phyloP scores from a whole-genome alignment of 2,329 filamentous ascomycete genomes.

The Aspergillus novoparasiticus region DNA sequence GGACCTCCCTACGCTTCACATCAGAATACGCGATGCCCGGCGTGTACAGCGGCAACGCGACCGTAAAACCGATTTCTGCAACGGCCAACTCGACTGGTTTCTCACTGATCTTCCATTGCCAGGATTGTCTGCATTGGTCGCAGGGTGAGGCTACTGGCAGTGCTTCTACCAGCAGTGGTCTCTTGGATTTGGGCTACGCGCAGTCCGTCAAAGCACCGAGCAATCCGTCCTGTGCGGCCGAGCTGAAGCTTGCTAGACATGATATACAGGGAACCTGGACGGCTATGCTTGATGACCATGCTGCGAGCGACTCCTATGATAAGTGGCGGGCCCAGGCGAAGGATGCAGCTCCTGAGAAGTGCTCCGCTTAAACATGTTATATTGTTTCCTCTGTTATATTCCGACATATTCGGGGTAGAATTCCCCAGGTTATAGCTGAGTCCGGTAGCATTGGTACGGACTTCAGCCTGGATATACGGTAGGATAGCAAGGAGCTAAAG shows the following conservation, averaged over 20 bases:
- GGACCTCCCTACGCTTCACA: conserved; percentile 5
- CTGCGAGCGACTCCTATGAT: neutral
- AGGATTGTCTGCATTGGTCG: conserved; percentile 58
- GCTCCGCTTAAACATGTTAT: neutral
- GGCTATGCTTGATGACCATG: conserved; percentile 3
- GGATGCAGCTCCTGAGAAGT: neutral
- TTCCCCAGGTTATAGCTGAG: neutral
- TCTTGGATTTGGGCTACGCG: conserved; percentile 58
- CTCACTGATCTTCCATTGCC: conserved; percentile 65
- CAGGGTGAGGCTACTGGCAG: conserved; percentile 49
- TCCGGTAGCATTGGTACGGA: neutral
- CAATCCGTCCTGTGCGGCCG: conserved; percentile 3
- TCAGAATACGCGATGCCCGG: conserved; percentile 59
- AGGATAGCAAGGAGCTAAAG: no score
- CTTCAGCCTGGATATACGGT: no score
- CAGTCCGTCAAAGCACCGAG: conserved; percentile 43
- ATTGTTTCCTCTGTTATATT: no score
- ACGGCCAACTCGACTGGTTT: conserved; percentile 61
- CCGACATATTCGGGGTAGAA: no score
- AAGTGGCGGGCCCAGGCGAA: neutral
- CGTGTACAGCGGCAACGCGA: conserved; percentile 63
- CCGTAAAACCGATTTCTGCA: conserved; percentile 61
- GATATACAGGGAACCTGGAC: conserved; percentile 11
- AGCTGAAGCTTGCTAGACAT: neutral
- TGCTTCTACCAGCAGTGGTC: conserved; percentile 48